Evolutionary conservation across 2,329 filamentous ascomycete genomes (phyloP).

Genomic region (Fusarium sp.): DNA sequence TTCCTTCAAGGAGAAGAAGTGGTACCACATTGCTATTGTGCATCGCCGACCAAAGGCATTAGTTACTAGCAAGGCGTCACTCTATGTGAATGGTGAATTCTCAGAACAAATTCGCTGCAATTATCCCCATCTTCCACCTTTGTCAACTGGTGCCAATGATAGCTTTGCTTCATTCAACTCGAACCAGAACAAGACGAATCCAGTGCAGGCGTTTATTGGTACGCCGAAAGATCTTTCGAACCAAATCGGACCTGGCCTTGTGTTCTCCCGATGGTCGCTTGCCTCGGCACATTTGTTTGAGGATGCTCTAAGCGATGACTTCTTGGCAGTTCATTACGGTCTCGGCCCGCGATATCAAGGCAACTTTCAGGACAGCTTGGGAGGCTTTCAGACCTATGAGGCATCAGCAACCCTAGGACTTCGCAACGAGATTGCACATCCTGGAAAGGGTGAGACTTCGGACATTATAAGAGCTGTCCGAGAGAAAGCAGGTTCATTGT

Average conservation of each 20-base stretch:
- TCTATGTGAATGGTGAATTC: slow-evolving; percentile 95
- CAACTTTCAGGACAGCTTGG: slow-evolving; percentile 96
- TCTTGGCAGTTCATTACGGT: slow-evolving; percentile 88
- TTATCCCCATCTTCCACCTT: slow-evolving; percentile 81
- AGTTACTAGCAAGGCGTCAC: slow-evolving; percentile 79
- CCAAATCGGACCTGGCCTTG: slow-evolving; percentile 75
- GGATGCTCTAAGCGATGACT: slow-evolving; percentile 87
- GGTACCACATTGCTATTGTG: slow-evolving; percentile 94
- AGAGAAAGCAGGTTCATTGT: slow-evolving; percentile 80
- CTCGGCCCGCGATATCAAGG: slow-evolving; percentile 92
- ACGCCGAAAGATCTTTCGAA: slow-evolving; percentile 89
- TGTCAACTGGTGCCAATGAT: slow-evolving; percentile 69
- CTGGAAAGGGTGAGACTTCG: slow-evolving; percentile 88
- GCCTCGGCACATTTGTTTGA: slow-evolving; percentile 91
- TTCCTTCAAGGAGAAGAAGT: slow-evolving; percentile 76
- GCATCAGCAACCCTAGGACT: slow-evolving; percentile 91
- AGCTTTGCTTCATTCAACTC: slow-evolving; percentile 77
- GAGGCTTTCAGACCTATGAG: slow-evolving; percentile 94
- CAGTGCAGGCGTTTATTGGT: slow-evolving; percentile 91
- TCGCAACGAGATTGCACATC: slow-evolving; percentile 89
- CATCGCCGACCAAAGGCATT: slow-evolving; percentile 82
- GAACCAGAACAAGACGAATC: slow-evolving; percentile 64
- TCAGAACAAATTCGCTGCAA: slow-evolving; percentile 89
- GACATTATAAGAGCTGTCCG: slow-evolving; percentile 91
- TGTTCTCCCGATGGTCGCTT: slow-evolving; percentile 86